These are phyloP conservation scores for Diaporthe sp. DNA, from an alignment of 2,329 filamentous ascomycete genomes.

Conservation along the genomic window DNA sequence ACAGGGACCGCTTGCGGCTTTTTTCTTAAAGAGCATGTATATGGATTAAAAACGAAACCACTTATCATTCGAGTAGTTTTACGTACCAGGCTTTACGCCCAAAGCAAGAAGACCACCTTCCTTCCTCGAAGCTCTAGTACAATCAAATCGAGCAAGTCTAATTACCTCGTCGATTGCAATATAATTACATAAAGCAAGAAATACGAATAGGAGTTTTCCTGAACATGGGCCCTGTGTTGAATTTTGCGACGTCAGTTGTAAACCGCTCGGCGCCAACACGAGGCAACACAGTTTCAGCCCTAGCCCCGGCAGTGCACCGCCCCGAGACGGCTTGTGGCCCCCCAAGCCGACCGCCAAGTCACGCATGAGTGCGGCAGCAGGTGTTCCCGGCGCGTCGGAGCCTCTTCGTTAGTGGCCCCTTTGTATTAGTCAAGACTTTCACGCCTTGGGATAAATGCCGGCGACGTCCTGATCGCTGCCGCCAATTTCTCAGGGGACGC, in stretches of 20 bases:
- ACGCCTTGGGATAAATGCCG: conserved; percentile 22
- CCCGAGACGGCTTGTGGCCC: conserved; percentile 1
- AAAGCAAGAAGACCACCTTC: too few relatives aligned
- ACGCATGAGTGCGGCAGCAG: conserved; percentile 9
- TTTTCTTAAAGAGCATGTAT: too few relatives aligned
- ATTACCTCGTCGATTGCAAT: not conserved
- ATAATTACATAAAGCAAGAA: not conserved
- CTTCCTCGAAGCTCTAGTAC: too few relatives aligned
- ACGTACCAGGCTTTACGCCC: too few relatives aligned
- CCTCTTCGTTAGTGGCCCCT: not conserved
- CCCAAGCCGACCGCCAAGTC: conserved; percentile 24
- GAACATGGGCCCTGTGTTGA: not conserved
- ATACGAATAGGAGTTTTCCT: too few relatives aligned
- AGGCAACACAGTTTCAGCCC: conserved; percentile 2
- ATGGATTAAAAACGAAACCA: too few relatives aligned
- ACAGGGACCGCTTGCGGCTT: too few relatives aligned
- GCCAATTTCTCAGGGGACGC: conserved; percentile 18
- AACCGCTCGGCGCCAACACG: conserved; percentile 17
- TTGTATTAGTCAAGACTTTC: conserved; percentile 15
- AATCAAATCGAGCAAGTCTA: too few relatives aligned
- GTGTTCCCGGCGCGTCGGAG: conserved; percentile 1
- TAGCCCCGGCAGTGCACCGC: conserved; percentile 17
- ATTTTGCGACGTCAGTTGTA: not conserved
- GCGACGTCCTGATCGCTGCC: conserved; percentile 25
- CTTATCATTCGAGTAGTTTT: too few relatives aligned